A percentile compares a stretch with the other conserved stretches of the same genome.
Conservation (phyloP, 805 yeast species). For the Ogataea siamensis region DNA sequence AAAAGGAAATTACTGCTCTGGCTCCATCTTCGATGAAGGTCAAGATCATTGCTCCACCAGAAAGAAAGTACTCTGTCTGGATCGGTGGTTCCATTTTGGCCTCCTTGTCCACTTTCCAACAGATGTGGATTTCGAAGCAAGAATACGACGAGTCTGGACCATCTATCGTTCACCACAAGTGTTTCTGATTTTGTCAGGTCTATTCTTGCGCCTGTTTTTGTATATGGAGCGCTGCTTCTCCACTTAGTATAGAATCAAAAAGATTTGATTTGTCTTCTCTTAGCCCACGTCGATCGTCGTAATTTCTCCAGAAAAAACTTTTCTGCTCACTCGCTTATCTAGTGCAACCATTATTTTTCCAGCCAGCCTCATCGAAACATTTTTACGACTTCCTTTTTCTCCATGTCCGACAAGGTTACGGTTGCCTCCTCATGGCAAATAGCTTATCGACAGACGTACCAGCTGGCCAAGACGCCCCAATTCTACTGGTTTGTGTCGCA, state of each 20-base stretch:
- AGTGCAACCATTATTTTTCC: slow-evolving; percentile 10
- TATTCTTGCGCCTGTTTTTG: slow-evolving; percentile 13
- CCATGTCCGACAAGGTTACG: slow-evolving; percentile 7
- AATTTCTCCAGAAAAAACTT: slow-evolving; percentile 2
- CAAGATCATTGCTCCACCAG: slow-evolving; percentile 99
- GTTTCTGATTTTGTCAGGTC: slow-evolving; percentile 56
- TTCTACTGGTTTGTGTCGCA: slow-evolving; percentile 73
- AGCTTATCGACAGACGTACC: slow-evolving; percentile 11
- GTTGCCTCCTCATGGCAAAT: slow-evolving; percentile 3
- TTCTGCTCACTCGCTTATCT: slow-evolving; percentile 11
- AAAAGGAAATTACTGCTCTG: slow-evolving; percentile 98
- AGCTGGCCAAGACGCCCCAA: slow-evolving; percentile 46
- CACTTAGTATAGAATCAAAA: slow-evolving; percentile 15
- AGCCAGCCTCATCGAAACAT: not conserved
- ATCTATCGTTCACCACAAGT: slow-evolving; percentile 95
- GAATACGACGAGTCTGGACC: slow-evolving; percentile 99
- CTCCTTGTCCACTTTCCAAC: slow-evolving; percentile 98
- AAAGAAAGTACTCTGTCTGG: slow-evolving; percentile 99
- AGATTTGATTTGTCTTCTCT: slow-evolving; percentile 13
- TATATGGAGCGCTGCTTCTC: slow-evolving; percentile 13
- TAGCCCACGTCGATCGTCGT: slow-evolving; percentile 10
- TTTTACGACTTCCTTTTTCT: not conserved
- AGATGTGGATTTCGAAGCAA: slow-evolving; percentile 99
- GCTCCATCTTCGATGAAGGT: slow-evolving; percentile 99
- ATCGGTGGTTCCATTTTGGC: slow-evolving; percentile 99